Evolutionary conservation across 1,139 yeast genomes (phyloP).

Genomic region (Zygosaccharomyces sapae): DNA sequence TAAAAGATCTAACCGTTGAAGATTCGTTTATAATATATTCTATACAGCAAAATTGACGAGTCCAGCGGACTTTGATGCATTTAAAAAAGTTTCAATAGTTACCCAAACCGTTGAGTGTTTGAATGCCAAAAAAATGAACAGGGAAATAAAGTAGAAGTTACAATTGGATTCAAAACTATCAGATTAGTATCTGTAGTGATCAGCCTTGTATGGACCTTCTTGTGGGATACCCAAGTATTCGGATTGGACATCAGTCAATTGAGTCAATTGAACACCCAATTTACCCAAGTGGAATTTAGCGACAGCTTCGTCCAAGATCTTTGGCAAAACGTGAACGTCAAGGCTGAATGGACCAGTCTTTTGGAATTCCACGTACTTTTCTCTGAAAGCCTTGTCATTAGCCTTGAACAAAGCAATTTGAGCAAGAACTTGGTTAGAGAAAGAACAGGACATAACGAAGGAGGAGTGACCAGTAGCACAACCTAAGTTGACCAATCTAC

Average conservation of each 20-base stretch:
- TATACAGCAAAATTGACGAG: conserved; percentile 11
- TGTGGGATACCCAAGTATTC: conserved; percentile 91
- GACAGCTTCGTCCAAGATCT: conserved; percentile 97
- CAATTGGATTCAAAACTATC: not conserved
- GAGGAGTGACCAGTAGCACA: conserved; percentile 99
- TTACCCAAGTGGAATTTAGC: conserved; percentile 96
- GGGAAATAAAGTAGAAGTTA: conserved; percentile 5
- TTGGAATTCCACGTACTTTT: conserved; percentile 81
- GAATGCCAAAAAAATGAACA: conserved; percentile 6
- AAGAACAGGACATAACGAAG: conserved; percentile 98
- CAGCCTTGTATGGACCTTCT: conserved; percentile 98
- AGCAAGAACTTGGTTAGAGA: conserved; percentile 99
- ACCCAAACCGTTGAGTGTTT: conserved; percentile 21
- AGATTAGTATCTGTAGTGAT: conserved; percentile 90
- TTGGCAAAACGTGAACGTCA: conserved; percentile 97
- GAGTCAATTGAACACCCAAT: conserved; percentile 86
- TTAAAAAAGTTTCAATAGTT: conserved; percentile 3
- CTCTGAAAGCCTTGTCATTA: conserved; percentile 74
- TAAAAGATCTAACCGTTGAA: conserved; percentile 18
- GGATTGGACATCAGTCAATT: conserved; percentile 76
- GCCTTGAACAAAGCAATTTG: conserved; percentile 98
- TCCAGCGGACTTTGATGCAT: conserved; percentile 4
- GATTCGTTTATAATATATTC: conserved; percentile 18
- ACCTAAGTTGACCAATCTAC: conserved; percentile 99
- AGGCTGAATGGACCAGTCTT: conserved; percentile 86